A percentile compares a stretch with the other conserved stretches of the same genome.
phyloP scores from a whole-genome alignment of 2,329 filamentous ascomycete genomes.

The Hymenoscyphus scutula region DNA sequence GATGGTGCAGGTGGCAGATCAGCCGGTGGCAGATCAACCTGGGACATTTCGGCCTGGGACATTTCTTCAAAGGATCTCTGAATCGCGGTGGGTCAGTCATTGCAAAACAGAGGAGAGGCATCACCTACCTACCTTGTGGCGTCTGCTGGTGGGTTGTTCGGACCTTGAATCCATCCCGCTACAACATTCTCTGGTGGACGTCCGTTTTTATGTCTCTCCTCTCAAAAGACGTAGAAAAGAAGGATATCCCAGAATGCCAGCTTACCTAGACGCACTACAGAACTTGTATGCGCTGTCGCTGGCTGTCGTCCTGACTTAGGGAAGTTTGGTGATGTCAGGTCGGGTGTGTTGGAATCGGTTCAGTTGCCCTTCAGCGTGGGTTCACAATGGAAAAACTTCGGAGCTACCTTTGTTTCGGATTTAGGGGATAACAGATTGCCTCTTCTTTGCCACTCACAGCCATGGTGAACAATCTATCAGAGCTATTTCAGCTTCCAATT shows the following conservation, averaged over 20 bases:
- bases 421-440: background rate
- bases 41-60: slow-evolving; percentile 35
- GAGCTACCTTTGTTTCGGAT: background rate
- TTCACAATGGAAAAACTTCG: background rate
- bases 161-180: background rate
- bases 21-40: slow-evolving; percentile 18
- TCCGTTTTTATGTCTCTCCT: background rate
- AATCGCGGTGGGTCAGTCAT: background rate
- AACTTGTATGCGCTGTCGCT: background rate
- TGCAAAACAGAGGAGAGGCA: background rate
- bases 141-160: background rate
- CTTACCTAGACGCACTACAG: background rate
- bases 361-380: background rate
- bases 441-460: background rate
- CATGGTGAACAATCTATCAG: background rate
- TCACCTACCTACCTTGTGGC: slow-evolving; percentile 1
- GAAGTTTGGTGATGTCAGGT: background rate
- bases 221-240: background rate
- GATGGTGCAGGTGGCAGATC: slow-evolving; percentile 13
- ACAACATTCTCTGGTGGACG: background rate
- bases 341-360: slow-evolving; percentile 6
- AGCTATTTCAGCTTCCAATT: too few species aligned
- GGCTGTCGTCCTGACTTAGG: background rate
- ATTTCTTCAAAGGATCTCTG: slow-evolving; percentile 34
- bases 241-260: background rate